Conservation (phyloP, 177 flowering plant genomes). For the Vitis hybrid region DNA sequence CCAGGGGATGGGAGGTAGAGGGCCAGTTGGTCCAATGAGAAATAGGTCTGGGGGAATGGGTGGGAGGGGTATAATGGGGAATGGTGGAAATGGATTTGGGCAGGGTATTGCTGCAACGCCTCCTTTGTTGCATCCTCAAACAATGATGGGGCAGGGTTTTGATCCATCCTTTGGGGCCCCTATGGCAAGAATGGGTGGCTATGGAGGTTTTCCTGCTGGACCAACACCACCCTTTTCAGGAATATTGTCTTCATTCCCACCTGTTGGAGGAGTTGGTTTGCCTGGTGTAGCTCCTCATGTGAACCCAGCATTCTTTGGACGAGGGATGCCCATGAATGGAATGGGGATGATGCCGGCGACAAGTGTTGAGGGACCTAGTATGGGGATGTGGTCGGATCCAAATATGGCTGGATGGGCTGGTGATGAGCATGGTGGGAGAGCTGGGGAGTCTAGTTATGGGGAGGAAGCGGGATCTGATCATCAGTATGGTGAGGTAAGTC, state of each 20-base stretch:
- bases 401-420: constrained; percentile 70
- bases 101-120: constrained; percentile 54
- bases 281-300: constrained; percentile 91
- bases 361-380: constrained; percentile 64
- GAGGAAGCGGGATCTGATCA: constrained; percentile 91
- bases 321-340: constrained; percentile 77
- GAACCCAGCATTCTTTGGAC: constrained; percentile 80
- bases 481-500: constrained; percentile 75
- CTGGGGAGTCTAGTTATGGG: constrained; percentile 82
- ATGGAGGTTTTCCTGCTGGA: constrained; percentile 68
- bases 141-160: constrained; percentile 88
- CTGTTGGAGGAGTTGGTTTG: constrained; percentile 63
- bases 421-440: constrained; percentile 75
- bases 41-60: constrained; percentile 55
- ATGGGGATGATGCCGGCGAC: constrained; percentile 76
- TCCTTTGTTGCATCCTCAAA: constrained; percentile 66
- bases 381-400: constrained; percentile 90
- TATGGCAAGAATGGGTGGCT: constrained; percentile 74
- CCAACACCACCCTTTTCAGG: constrained; percentile 70
- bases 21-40: constrained; percentile 60
- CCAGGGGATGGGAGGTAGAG: constrained; percentile 59
- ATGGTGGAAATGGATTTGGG: constrained; percentile 71
- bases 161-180: constrained; percentile 73
- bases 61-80: constrained; percentile 63
- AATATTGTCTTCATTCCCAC: constrained; percentile 60